Conservation (phyloP, 1,284 basidiomycete genomes). For the Tremellales sp. region DNA sequence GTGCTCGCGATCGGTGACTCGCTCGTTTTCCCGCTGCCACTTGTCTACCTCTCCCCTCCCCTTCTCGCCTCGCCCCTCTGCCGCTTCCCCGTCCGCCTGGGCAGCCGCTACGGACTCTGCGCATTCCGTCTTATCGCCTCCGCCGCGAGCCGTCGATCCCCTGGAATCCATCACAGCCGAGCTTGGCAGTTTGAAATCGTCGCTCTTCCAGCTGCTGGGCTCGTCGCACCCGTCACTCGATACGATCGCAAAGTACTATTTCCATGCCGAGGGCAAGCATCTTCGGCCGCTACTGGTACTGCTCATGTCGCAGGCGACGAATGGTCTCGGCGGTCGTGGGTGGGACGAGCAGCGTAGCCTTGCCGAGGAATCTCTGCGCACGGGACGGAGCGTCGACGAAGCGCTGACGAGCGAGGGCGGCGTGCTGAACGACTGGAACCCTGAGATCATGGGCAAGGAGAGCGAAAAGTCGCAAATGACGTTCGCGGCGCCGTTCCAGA, state of each 20-base stretch:
- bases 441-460: constrained; percentile 43
- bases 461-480: constrained; percentile 18
- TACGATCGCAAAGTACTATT: constrained; percentile 89
- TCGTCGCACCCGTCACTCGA: constrained; percentile 83
- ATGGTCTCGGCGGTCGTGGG: constrained; percentile 58
- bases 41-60: constrained; percentile 5
- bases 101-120: constrained; percentile 45
- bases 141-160: constrained; percentile 31
- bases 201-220: constrained; percentile 75
- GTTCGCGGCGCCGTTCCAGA: constrained; percentile 42
- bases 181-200: constrained; percentile 68
- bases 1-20: not conserved
- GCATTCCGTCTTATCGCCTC: constrained; percentile 35
- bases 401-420: constrained; percentile 43
- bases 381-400: constrained; percentile 37
- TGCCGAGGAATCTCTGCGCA: constrained; percentile 5
- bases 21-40: not conserved
- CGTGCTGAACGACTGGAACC: constrained; percentile 50
- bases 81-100: constrained; percentile 29
- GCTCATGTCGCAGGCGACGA: constrained; percentile 86
- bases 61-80: constrained; percentile 4
- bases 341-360: constrained; percentile 29
- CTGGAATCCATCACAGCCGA: constrained; percentile 60
- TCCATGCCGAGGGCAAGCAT: constrained; percentile 76
- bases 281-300: constrained; percentile 86